A percentile compares a stretch with the other conserved stretches of the same genome.
These are phyloP conservation scores for Penicillium maclennaniae DNA, from an alignment of 495 filamentous ascomycete species.

Conservation along the genomic window DNA sequence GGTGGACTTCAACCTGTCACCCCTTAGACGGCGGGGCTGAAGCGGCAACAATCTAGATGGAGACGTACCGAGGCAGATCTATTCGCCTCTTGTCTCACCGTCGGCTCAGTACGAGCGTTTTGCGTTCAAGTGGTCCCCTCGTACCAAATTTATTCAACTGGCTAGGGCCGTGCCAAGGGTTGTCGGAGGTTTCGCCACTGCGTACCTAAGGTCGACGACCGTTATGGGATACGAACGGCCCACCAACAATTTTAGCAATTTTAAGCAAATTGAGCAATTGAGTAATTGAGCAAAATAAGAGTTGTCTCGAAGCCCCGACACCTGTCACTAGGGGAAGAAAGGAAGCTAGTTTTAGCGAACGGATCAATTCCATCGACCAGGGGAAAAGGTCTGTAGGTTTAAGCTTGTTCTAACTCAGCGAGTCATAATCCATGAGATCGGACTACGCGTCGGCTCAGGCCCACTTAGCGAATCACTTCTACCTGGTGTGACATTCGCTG, in stretches of 20 bases:
- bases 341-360: background rate
- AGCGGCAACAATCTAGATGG: background rate
- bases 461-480: background rate
- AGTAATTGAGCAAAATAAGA: background rate
- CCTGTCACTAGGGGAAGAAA: background rate
- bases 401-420: constrained; percentile 17
- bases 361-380: constrained; percentile 7
- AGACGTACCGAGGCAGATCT: background rate
- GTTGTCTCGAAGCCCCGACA: background rate
- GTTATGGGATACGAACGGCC: background rate
- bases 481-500: background rate
- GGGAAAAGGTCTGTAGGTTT: constrained; percentile 8
- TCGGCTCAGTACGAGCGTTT: background rate
- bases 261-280: too few relatives aligned
- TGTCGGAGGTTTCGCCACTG: background rate
- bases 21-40: background rate
- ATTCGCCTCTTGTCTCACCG: background rate
- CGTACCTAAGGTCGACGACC: background rate
- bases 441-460: background rate
- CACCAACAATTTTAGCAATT: background rate
- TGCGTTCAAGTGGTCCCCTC: background rate
- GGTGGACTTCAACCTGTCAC: background rate
- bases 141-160: background rate
- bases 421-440: background rate
- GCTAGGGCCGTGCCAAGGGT: background rate